Evolutionary conservation across 345 rosid species (phyloP).

Genomic region (Syzygium grande): DNA sequence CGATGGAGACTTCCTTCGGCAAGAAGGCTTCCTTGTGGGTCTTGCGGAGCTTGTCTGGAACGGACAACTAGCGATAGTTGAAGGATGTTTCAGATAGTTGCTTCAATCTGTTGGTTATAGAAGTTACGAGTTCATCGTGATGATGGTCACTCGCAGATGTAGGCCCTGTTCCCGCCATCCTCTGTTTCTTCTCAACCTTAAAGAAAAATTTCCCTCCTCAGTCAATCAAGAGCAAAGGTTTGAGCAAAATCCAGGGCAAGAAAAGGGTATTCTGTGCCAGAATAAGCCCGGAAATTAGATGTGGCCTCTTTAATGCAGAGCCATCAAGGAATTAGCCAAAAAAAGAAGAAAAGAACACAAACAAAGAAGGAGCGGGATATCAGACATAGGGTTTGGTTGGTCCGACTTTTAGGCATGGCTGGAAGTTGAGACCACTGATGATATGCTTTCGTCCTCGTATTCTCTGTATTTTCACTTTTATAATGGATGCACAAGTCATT

Average conservation of each 20-base stretch:
- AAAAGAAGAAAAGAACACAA: rapidly evolving
- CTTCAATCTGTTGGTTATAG: not conserved
- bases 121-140: not conserved
- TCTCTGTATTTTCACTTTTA: too few relatives aligned
- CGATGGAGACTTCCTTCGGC: not conserved
- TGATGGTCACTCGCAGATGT: not conserved
- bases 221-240: not conserved
- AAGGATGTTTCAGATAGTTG: not conserved
- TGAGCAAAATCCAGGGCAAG: not conserved
- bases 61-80: not conserved
- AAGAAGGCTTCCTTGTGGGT: not conserved
- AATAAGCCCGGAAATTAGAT: not conserved
- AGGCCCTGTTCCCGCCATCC: not conserved
- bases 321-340: not conserved
- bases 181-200: not conserved
- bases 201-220: not conserved
- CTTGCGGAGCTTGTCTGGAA: not conserved
- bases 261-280: not conserved
- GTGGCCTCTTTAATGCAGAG: not conserved
- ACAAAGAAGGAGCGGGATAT: not conserved
- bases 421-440: too few relatives aligned
- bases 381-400: not conserved
- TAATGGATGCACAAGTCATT: too few relatives aligned
- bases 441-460: too few relatives aligned
- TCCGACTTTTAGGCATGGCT: not conserved